Conservation (phyloP, 441 rosid species). For the Erodium moschatum region DNA sequence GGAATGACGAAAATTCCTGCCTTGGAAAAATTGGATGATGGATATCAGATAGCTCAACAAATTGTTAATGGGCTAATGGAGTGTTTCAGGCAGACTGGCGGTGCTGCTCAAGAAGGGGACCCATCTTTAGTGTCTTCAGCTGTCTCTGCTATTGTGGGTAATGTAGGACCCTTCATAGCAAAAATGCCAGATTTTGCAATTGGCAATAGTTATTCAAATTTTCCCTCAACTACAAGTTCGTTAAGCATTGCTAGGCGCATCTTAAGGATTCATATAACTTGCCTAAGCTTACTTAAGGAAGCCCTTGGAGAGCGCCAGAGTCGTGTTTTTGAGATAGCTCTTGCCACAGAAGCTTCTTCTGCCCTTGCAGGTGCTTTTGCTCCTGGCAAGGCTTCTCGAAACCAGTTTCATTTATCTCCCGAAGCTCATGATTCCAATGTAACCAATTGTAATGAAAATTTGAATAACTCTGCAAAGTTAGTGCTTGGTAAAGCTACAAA, state of each 20-base stretch:
- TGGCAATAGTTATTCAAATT: slow-evolving; percentile 42
- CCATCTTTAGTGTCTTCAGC: slow-evolving; percentile 92
- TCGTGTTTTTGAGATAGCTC: slow-evolving; percentile 92
- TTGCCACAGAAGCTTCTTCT: slow-evolving; percentile 81
- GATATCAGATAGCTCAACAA: slow-evolving; percentile 75
- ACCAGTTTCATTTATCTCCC: slow-evolving; percentile 67
- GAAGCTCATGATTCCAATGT: slow-evolving; percentile 58
- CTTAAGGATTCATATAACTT: slow-evolving; percentile 68
- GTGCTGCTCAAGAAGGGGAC: slow-evolving; percentile 99
- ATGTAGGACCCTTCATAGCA: slow-evolving; percentile 54
- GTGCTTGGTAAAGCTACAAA: slow-evolving; percentile 46
- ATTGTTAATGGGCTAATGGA: slow-evolving; percentile 69
- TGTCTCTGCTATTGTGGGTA: slow-evolving; percentile 75
- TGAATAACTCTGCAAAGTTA: slow-evolving; percentile 34
- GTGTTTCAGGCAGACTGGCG: slow-evolving; percentile 80
- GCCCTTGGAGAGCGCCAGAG: slow-evolving; percentile 98
- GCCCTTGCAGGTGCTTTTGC: slow-evolving; percentile 58
- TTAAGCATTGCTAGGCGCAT: slow-evolving; percentile 55
- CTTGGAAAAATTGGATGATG: slow-evolving; percentile 62
- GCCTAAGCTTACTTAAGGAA: slow-evolving; percentile 81
- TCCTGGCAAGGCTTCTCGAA: slow-evolving; percentile 78
- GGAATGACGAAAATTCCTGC: slow-evolving; percentile 43
- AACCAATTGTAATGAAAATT: slow-evolving; percentile 40
- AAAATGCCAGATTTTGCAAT: slow-evolving; percentile 61
- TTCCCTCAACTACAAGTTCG: slow-evolving; percentile 38